Evolutionary conservation across 768 basidiomycete genomes (phyloP).

Genomic region (Tremella yokohamensis): DNA sequence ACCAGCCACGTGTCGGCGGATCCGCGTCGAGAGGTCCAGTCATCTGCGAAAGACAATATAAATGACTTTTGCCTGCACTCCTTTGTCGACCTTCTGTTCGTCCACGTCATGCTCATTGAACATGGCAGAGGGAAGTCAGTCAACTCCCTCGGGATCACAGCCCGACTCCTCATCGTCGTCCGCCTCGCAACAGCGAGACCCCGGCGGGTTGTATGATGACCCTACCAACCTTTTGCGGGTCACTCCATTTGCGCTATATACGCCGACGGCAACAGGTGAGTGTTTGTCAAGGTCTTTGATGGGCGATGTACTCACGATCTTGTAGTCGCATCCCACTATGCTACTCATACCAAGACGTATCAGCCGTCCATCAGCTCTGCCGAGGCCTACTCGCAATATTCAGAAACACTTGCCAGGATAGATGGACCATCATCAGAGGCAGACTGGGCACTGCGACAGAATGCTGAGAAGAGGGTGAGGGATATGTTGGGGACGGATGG

Average conservation of each 20-base stretch:
- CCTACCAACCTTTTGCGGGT: conserved; percentile 33
- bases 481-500: conserved; percentile 12
- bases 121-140: too few relatives aligned
- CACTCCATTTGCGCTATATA: conserved; percentile 44
- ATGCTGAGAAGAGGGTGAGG: conserved; percentile 22
- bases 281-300: not conserved
- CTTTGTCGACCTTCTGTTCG: not conserved
- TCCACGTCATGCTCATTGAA: too few relatives aligned
- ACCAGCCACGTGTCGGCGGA: not conserved
- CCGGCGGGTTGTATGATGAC: conserved; percentile 17
- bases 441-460: conserved; percentile 34
- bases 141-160: too few relatives aligned
- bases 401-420: conserved; percentile 23
- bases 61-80: conserved; percentile 10
- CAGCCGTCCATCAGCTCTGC: conserved; percentile 22
- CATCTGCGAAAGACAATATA: not conserved
- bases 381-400: conserved; percentile 37
- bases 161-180: too few relatives aligned
- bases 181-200: too few relatives aligned
- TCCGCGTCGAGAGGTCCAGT: too few relatives aligned
- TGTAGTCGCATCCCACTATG: conserved; percentile 35
- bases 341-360: conserved; percentile 36
- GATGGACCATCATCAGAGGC: conserved; percentile 28
- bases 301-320: not conserved
- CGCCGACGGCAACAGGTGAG: conserved; percentile 45